These are phyloP conservation scores for Colletotrichum salicis DNA, from an alignment of 2,329 filamentous ascomycete species.

Conservation along the genomic window DNA sequence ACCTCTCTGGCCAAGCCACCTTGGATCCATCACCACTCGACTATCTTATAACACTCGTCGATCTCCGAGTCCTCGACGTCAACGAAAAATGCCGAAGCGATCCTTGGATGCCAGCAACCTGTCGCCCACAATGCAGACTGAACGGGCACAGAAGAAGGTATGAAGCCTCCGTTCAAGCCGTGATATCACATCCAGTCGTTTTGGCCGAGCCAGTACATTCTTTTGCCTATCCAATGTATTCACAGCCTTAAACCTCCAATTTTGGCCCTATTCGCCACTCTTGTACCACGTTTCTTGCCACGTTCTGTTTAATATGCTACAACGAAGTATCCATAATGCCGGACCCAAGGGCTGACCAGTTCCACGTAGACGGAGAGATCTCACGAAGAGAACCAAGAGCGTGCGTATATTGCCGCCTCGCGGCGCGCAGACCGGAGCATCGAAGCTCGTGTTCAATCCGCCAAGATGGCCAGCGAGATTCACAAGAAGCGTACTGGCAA, in stretches of 20 bases:
- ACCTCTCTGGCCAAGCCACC: not conserved
- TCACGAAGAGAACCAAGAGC: constrained; percentile 84
- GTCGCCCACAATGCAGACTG: constrained; percentile 43
- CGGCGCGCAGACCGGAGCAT: constrained; percentile 86
- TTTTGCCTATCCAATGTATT: not conserved
- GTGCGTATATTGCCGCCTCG: constrained; percentile 93
- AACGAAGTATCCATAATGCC: not conserved
- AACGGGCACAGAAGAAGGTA: constrained; percentile 45
- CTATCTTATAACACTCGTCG: constrained; percentile 18
- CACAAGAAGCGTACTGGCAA: constrained; percentile 89
- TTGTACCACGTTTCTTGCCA: not conserved
- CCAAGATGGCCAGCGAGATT: constrained; percentile 86
- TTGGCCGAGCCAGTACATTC: not conserved
- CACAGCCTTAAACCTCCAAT: too few relatives aligned
- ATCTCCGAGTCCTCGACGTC: constrained; percentile 22
- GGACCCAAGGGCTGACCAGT: not conserved
- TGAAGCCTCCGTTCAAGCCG: constrained; percentile 17
- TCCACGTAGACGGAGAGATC: constrained; percentile 73
- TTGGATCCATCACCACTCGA: not conserved
- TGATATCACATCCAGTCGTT: not conserved
- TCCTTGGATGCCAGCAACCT: constrained; percentile 44
- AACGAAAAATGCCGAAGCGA: constrained; percentile 51
- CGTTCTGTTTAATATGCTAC: too few relatives aligned
- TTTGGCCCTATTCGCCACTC: not conserved
- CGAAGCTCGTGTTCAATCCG: constrained; percentile 89